Base-by-base conservation (phyloP, 139 green algal genomes). In the Raphidocelis subcapitata region DNA sequence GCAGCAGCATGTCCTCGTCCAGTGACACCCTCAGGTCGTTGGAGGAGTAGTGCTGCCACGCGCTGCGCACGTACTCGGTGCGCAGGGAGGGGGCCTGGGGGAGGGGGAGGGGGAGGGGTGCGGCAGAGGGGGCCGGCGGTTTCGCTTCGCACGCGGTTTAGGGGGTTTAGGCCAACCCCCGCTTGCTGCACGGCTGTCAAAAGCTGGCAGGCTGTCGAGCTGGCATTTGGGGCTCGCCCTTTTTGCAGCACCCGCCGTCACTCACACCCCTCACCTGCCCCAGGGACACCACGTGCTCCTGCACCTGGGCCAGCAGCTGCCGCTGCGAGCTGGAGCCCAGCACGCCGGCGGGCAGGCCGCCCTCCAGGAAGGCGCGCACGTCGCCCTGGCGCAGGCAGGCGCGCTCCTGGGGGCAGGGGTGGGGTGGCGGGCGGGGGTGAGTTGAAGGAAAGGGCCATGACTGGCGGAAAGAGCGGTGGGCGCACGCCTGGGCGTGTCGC, bases 21-120 rank as follows among this genome's bases (percentile, higher is more conserved):
- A 97, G 65, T n/a, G 73, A 87, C 59, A 95, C 82, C 61, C 89
- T 77, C 37, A 92, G 81, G n/a, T 49, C 66, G 72, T 94, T 92
- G 79, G 77, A 86, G 64, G 63, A 71, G 29, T 72, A 76, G 49
- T 81, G 67, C 74, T 96, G 91, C 79, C 94, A 97, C 55, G 92
- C 92, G 2, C 73, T 82, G 51, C 91, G 82, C 16, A 64, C 52
- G 81, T 94, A 97, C 31, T 84, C 61, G 1, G 92, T 95, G 47
- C 89, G 79, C 28, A 97, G 41, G 18, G 85, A 59, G 1, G 91
- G 88, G 29, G 63, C 77, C 86, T 92, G 80, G 46, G 65, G 2
- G 44, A 2, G 33, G 3, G 59, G 15, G 12, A 28, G 23, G 14
- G 54, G 5, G 4, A n/a, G n/a, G n/a, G n/a, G n/a, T n/a, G n/a